phyloP scores from a whole-genome alignment of 1,284 basidiomycete genomes.

The Violaceomyces palustris region DNA sequence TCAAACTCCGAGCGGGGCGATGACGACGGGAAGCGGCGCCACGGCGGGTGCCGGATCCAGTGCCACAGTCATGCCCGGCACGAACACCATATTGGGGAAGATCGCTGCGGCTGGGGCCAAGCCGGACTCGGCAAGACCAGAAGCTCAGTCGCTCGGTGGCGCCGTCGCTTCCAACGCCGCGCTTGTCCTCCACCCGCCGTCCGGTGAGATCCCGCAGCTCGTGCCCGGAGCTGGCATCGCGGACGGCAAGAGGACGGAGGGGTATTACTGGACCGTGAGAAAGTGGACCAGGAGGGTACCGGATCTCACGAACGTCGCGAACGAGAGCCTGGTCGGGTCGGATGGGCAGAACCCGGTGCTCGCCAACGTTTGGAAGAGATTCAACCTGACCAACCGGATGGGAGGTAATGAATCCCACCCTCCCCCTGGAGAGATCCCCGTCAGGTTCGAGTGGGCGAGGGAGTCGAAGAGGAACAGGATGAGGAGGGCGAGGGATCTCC shows the following conservation, averaged over 20 bases:
- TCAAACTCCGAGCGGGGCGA: too few species aligned
- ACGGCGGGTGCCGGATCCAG: too few species aligned
- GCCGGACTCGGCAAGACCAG: too few species aligned
- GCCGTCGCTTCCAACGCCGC: background rate
- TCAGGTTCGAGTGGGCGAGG: constrained; percentile 49
- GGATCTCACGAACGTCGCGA: constrained; percentile 2
- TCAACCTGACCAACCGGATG: constrained; percentile 32
- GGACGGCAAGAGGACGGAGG: constrained; percentile 29
- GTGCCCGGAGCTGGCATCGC: constrained; percentile 26
- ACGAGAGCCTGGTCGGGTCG: too few species aligned
- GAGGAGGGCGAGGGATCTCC: background rate
- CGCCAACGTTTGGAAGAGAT: constrained; percentile 39
- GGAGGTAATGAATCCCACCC: constrained; percentile 34
- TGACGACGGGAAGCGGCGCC: too few species aligned
- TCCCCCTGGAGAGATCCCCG: constrained; percentile 19
- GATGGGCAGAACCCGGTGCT: constrained; percentile 26
- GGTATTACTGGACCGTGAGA: constrained; percentile 45
- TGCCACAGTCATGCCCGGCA: too few species aligned
- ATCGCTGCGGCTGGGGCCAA: too few species aligned
- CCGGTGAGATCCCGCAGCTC: constrained; percentile 23
- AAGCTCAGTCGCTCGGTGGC: background rate
- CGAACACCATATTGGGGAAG: too few species aligned
- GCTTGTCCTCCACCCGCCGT: too few species aligned
- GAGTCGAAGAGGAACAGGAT: constrained; percentile 8
- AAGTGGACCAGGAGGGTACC: constrained; percentile 32